Evolutionary conservation across 257 asterid species (phyloP), one percentile per base, ranked within the genome.

Genomic region (Nicotiana knightiana): DNA sequence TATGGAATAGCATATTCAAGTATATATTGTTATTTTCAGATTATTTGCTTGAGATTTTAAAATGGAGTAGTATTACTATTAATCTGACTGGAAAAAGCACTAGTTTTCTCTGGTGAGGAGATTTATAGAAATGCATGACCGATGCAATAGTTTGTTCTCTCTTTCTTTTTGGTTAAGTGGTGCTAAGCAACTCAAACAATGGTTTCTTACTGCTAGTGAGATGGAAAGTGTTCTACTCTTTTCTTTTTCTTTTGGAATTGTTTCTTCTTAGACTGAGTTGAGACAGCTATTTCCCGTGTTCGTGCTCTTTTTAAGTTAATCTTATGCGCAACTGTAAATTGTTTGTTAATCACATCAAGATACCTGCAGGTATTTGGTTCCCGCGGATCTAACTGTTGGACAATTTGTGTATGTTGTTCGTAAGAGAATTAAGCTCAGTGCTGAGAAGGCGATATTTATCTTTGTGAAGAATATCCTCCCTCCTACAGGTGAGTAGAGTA

Each of bases 401-500:
- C 99, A 96, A 80, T 96, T 96, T 80, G 99, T 96, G 32, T 96
- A 96, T 81, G 99, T 96, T 82, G 98, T 96, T 57, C 99, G 99
- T 51, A 96, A 96, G 88, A 92, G 99, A 90, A 96, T 96, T 79
- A 96, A 96, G 92, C 98, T 96, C 68, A 88, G 98, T 85, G 98
- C 99, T 21, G 99, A 96, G 93, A 94, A 96, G 85, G 99, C 99
- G 65, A 96, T 96, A 66, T 96, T 96, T 85, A 91, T 96, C 90
- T 96, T 96, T 88, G 99, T 96, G 85, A 96, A 94, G 88, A 94
- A 93, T 83, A 88, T 91, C 83, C 97, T 96, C 54, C 99, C 99
- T n/a, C 99, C 99, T 12, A 94, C 98, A 59, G 99, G 99, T 94
- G 84, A 84, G 86, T 57, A 5, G 4, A 51, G 46, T 7, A 46